Percentiles rank a stretch among this genome's conserved stretches.
Conservation (phyloP, 768 basidiomycete species). For the Suillus discolor region DNA sequence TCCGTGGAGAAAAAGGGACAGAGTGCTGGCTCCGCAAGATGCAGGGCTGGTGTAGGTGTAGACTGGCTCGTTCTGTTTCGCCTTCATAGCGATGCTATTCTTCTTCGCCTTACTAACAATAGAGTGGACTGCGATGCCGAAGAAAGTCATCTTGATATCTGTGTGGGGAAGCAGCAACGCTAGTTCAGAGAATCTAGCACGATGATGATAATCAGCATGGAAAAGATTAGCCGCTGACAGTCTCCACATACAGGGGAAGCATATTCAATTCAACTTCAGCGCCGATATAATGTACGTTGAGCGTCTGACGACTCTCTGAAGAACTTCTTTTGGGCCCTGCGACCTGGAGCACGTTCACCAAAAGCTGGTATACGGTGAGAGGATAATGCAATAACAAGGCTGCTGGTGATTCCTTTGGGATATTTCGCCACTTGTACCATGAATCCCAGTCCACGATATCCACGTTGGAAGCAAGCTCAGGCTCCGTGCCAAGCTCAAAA, state of each 20-base stretch:
- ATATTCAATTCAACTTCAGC: conserved; percentile 43
- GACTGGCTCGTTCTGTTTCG: conserved; percentile 29
- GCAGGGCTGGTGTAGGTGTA: conserved; percentile 40
- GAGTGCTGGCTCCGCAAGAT: conserved; percentile 39
- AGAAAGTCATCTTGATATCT: conserved; percentile 45
- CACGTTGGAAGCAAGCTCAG: conserved; percentile 25
- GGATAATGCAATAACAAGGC: conserved; percentile 48
- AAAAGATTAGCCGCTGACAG: background rate
- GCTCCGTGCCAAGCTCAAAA: conserved; percentile 31
- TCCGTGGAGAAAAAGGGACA: conserved; percentile 40
- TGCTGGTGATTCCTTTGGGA: conserved; percentile 45
- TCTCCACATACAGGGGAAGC: conserved; percentile 39
- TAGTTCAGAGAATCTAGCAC: conserved; percentile 46
- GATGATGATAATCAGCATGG: conserved; percentile 5
- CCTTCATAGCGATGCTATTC: conserved; percentile 34
- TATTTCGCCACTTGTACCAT: conserved; percentile 48
- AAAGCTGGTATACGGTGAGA: conserved; percentile 41
- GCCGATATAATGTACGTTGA: conserved; percentile 41
- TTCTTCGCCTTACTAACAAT: conserved; percentile 35
- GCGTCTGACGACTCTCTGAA: conserved; percentile 24
- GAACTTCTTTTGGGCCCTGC: conserved; percentile 26
- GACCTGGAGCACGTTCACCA: conserved; percentile 37
- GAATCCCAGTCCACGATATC: conserved; percentile 43
- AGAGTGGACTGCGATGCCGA: conserved; percentile 36
- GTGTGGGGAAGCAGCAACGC: conserved; percentile 47